A percentile compares a stretch with the other conserved stretches of the same genome.
phyloP scores from a whole-genome alignment of 2,329 filamentous ascomycete species.

The Talaromyces sp. region DNA sequence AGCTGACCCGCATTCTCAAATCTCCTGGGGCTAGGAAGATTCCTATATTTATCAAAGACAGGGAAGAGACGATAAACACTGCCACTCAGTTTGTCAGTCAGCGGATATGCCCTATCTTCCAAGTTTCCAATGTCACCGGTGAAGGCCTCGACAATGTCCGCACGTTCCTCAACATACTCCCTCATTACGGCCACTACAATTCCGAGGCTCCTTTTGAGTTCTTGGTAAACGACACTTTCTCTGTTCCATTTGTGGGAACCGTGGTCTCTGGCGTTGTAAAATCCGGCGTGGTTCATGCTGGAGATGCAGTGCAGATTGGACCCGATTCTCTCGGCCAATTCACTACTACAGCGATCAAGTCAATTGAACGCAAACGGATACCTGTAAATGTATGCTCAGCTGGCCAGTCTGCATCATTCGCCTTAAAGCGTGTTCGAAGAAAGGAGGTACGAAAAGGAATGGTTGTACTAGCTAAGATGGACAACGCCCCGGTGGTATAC shows the following conservation, averaged over 20 bases:
- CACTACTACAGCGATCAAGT: constrained; percentile 75
- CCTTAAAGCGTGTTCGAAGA: constrained; percentile 75
- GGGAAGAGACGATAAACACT: constrained; percentile 88
- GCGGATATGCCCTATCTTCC: constrained; percentile 93
- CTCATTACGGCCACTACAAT: constrained; percentile 90
- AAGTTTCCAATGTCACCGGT: constrained; percentile 96
- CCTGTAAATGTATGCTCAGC: constrained; percentile 80
- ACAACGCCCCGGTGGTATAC: constrained; percentile 64
- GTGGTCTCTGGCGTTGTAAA: constrained; percentile 94
- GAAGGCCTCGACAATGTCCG: constrained; percentile 85
- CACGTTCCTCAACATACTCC: constrained; percentile 89
- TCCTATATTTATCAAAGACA: constrained; percentile 87
- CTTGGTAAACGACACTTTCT: constrained; percentile 95
- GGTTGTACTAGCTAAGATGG: constrained; percentile 84
- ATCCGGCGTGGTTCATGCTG: constrained; percentile 76
- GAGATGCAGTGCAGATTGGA: constrained; percentile 83
- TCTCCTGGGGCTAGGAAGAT: constrained; percentile 92
- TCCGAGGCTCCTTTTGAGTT: constrained; percentile 86
- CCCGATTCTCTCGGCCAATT: constrained; percentile 90
- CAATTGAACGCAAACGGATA: constrained; percentile 92
- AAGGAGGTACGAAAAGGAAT: constrained; percentile 97
- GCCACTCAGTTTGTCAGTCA: constrained; percentile 93
- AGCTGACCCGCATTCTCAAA: constrained; percentile 88
- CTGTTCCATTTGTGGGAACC: constrained; percentile 92
- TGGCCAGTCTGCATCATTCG: constrained; percentile 88